These are phyloP conservation scores for Septoria linicola DNA, from an alignment of 2,329 filamentous ascomycete species.

Conservation along the genomic window DNA sequence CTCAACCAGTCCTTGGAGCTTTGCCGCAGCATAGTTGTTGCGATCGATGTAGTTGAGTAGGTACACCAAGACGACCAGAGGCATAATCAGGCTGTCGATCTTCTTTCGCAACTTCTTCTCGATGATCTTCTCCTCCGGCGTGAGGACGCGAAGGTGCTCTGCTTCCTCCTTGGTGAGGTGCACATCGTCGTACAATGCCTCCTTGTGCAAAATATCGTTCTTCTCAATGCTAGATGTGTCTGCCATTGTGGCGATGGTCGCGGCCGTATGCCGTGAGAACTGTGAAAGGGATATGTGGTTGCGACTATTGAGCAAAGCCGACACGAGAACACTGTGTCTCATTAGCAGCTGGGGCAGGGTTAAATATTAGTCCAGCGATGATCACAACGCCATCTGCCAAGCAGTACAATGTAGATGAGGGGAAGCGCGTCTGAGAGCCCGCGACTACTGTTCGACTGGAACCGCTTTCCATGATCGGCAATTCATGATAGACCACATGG, in stretches of 20 bases:
- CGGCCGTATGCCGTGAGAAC: neutral
- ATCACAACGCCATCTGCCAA: constrained; percentile 7
- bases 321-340: neutral
- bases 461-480: constrained; percentile 11
- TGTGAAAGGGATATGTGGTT: neutral
- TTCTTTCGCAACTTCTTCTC: constrained; percentile 66
- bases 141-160: constrained; percentile 30
- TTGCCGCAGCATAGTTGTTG: constrained; percentile 65
- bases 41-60: constrained; percentile 40
- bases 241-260: neutral
- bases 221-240: constrained; percentile 21
- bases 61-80: constrained; percentile 66
- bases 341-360: neutral
- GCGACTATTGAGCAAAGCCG: neutral
- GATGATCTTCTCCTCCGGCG: constrained; percentile 34
- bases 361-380: constrained; percentile 6
- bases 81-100: constrained; percentile 67
- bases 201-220: constrained; percentile 27
- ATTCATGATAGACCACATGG: constrained; percentile 18
- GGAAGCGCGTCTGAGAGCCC: constrained; percentile 11
- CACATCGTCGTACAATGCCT: constrained; percentile 27
- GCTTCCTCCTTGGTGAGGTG: constrained; percentile 26
- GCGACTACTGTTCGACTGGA: neutral
- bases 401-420: constrained; percentile 16
- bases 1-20: constrained; percentile 62